Conservation (phyloP, 78 protist species). For the Dictyostelium purpureum region DNA sequence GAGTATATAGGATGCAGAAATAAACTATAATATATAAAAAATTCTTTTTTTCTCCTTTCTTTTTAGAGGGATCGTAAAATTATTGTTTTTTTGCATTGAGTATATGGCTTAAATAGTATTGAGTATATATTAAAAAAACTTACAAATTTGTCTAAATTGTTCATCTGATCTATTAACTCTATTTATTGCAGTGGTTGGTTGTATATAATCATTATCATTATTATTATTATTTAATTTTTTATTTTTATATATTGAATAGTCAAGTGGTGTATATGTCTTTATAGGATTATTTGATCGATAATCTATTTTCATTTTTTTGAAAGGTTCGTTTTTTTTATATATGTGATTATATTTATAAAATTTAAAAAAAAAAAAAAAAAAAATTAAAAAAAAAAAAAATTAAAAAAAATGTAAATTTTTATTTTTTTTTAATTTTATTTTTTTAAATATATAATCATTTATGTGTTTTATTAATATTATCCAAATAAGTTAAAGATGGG, state of each 20-base stretch:
- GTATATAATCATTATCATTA: neutral
- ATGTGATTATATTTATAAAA: neutral
- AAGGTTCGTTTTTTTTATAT: neutral
- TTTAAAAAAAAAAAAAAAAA: neutral
- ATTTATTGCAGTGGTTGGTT: neutral
- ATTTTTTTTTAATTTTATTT: neutral
- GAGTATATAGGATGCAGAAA: too few relatives aligned
- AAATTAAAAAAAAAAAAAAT: neutral
- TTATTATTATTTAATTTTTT: neutral
- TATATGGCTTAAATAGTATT: neutral
- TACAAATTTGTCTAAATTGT: constrained; percentile 77
- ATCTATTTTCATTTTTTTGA: constrained; percentile 66
- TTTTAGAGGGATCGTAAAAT: neutral
- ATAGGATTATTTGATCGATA: constrained; percentile 38
- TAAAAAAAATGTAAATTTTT: neutral
- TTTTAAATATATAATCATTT: neutral
- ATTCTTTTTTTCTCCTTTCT: too few relatives aligned
- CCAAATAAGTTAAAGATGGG: too few relatives aligned
- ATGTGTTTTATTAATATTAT: neutral
- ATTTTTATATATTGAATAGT: constrained; percentile 2
- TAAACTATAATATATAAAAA: too few relatives aligned
- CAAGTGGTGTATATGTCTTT: constrained; percentile 20
- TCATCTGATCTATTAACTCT: constrained; percentile 66
- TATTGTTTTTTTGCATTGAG: neutral
- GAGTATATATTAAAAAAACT: neutral